Evolutionary conservation across 495 filamentous ascomycete genomes (phyloP).

Genomic region (Aspergillus coremiiformis): DNA sequence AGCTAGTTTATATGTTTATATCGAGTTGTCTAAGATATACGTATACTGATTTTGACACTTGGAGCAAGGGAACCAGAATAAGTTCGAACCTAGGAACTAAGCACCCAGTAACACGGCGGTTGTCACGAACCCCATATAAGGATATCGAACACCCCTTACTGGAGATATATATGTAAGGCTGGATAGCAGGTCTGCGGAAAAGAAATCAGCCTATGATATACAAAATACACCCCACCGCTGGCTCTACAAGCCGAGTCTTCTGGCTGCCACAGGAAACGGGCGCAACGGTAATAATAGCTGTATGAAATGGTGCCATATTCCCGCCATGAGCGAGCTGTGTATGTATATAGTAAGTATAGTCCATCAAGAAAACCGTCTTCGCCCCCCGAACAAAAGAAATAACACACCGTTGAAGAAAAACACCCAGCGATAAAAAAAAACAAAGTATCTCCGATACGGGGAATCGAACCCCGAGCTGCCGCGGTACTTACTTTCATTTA

Average conservation of each 20-base stretch:
- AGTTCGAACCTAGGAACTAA: conserved; percentile 47
- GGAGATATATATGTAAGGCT: conserved; percentile 35
- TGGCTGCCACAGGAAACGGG: conserved; percentile 3
- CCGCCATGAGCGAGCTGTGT: too few species aligned
- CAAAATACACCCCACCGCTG: conserved; percentile 17
- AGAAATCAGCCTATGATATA: conserved; percentile 27
- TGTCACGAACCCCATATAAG: conserved; percentile 38
- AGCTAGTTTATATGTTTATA: background rate
- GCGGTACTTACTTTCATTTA: background rate
- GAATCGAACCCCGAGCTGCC: conserved; percentile 8
- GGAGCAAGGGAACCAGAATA: too few species aligned
- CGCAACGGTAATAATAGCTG: too few species aligned
- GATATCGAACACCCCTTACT: conserved; percentile 33
- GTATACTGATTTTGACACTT: conserved; percentile 33
- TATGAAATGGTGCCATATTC: too few species aligned
- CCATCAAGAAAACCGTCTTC: too few species aligned
- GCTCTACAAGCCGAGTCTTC: too few species aligned
- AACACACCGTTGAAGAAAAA: too few species aligned
- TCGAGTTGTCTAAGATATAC: background rate
- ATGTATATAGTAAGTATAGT: too few species aligned
- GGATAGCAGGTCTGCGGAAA: conserved; percentile 45
- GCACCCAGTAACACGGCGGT: conserved; percentile 30
- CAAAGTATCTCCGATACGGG: conserved; percentile 1
- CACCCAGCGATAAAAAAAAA: background rate
- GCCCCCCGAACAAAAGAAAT: too few species aligned